Conservation (phyloP, 2,329 filamentous ascomycete genomes). For the Fusarium neocosmosporiellum region DNA sequence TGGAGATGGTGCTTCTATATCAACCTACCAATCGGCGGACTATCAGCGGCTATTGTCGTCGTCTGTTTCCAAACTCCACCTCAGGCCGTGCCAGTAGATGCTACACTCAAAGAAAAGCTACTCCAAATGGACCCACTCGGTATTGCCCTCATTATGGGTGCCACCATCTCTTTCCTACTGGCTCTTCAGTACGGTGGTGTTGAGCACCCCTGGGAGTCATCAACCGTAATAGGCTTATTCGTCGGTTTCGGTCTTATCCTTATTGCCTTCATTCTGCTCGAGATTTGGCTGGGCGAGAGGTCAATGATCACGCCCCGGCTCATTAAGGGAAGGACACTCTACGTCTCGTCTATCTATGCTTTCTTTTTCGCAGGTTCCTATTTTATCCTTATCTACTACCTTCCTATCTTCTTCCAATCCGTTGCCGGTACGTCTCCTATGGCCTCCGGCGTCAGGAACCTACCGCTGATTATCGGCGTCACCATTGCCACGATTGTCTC, state of each 20-base stretch:
- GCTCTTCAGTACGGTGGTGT: conserved; percentile 59
- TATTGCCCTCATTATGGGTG: conserved; percentile 54
- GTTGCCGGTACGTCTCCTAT: conserved; percentile 53
- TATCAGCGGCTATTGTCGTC: conserved; percentile 46
- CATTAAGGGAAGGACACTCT: conserved; percentile 50
- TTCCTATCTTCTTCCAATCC: conserved; percentile 57
- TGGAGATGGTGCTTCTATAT: conserved; percentile 22
- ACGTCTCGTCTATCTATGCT: conserved; percentile 48
- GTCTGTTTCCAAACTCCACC: conserved; percentile 53
- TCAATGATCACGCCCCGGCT: conserved; percentile 54
- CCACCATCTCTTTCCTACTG: conserved; percentile 54
- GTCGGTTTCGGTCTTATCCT: conserved; percentile 49
- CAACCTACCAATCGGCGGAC: conserved; percentile 41
- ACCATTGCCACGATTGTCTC: conserved; percentile 52
- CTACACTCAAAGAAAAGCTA: conserved; percentile 50
- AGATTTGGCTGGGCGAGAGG: conserved; percentile 55
- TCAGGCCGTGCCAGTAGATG: conserved; percentile 45
- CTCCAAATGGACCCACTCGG: conserved; percentile 59
- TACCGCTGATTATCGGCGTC: conserved; percentile 56
- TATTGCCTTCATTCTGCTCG: conserved; percentile 47
- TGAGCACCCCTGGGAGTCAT: conserved; percentile 47
- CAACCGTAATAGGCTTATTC: conserved; percentile 53
- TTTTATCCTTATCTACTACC: conserved; percentile 56
- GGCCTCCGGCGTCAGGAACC: conserved; percentile 53
- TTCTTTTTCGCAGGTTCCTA: conserved; percentile 55